phyloP scores from a whole-genome alignment of 495 filamentous ascomycete species.

The Elasticomyces elasticus region DNA sequence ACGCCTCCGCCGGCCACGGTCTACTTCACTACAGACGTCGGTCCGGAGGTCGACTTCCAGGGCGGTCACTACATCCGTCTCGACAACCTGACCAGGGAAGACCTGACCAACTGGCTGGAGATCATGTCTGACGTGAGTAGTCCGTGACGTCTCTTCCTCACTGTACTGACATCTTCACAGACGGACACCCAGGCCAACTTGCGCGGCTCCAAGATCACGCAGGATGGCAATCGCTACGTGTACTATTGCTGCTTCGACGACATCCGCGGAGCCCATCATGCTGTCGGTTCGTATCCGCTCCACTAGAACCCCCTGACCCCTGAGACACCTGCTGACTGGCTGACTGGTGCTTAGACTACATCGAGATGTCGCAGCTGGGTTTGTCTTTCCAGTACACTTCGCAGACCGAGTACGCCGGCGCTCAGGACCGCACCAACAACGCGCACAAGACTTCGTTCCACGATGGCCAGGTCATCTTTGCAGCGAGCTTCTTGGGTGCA shows the following conservation, averaged over 20 bases:
- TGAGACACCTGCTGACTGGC: no score
- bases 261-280: slow-evolving; percentile 7
- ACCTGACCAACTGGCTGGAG: neutral
- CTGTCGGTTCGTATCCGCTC: no score
- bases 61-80: slow-evolving; percentile 16
- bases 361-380: neutral
- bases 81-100: neutral
- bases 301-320: no score
- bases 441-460: neutral
- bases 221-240: neutral
- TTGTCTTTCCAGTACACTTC: slow-evolving; percentile 4
- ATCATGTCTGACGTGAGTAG: neutral
- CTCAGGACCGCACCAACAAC: neutral
- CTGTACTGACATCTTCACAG: slow-evolving; percentile 10
- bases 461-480: slow-evolving; percentile 19
- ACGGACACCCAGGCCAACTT: neutral
- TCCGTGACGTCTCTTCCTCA: neutral
- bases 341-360: no score
- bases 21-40: slow-evolving; percentile 19
- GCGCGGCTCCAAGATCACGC: neutral
- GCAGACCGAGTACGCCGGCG: slow-evolving; percentile 12
- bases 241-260: slow-evolving; percentile 20
- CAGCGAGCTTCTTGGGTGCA: neutral
- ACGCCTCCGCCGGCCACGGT: neutral
- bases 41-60: neutral